Evolutionary conservation across 1,284 basidiomycete species (phyloP), one percentile per base, ranked within the genome.

Genomic region (Cystobasidiaceae sp.): DNA sequence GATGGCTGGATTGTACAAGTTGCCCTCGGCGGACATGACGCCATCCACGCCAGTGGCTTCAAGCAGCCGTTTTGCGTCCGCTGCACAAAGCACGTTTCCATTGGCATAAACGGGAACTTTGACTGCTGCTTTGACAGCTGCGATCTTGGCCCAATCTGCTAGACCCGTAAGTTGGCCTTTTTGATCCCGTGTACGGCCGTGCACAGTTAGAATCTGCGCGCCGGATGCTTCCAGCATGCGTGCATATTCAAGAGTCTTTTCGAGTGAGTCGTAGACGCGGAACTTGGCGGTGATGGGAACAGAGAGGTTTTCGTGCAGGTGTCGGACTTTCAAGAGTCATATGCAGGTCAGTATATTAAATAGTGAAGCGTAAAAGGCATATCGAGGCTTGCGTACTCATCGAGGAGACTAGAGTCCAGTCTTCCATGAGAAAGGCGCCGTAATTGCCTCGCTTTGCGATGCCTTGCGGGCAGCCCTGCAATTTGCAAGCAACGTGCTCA

Each of bases 201-300:
- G 94, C 69, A 93, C 92, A 0, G 92, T 92, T 13, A 97, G 79
- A 67, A 97, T 92, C 75, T 97, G 94, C 0, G 94, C 94, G 0
- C 94, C 96, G 0, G 94, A 93, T 0, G 86, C 80, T 77, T 97
- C 93, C 56, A 98, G 84, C 91, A 97, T 93, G 73, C 86, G 82
- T 0, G 94, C 96, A 73, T 97, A 98, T 66, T 86, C 86, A 0
- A 97, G 84, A 0, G 94, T 97, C 78, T 88, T 89, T 73, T 90
- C 87, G 4, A 89, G 77, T 0, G 86, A 86, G 2, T 89, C 84
- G 77, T 94, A 97, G 0, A 96, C 86, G 8, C 96, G 84, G 78
- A 97, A 96, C 76, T 98, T 98, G 52, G 92, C 94, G 0, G 93
- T 97, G 0, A 97, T 91, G 0, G 96, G 94, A 11, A 97, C 81